Base-by-base conservation (phyloP, 441 rosid genomes). In the Euphorbia schlechtendalii region DNA sequence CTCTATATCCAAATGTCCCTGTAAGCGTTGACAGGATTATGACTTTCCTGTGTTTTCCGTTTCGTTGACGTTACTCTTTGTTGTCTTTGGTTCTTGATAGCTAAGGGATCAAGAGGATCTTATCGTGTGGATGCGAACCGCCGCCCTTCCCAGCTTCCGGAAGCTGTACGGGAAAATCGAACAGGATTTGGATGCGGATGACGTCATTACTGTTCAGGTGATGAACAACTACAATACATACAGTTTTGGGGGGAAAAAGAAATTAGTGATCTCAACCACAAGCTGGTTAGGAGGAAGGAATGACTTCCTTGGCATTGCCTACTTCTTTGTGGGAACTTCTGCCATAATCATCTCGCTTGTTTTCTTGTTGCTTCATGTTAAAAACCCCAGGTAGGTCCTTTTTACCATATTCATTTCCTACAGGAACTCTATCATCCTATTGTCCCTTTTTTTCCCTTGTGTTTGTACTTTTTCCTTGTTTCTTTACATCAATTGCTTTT, bases 211-310 rank as follows among this genome's bases (percentile, higher is more conserved):
- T 13, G 87, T 89, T 62, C 59, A 80, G 40, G 51, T 89, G 59
- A 79, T 82, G 83, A 91, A 91, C 77, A 87, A 91, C 70, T 91
- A 91, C 77, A 91, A 89, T 71, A 86, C 88, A n/a, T 91, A 85
- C 76, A 86, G 96, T 80, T 87, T 89, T 71, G 83, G 86, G 5
- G 96, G 98, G 61, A 82, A 83, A 68, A 89, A 87, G 84, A 87
- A 80, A 80, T 78, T 89, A 58, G 81, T 86, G 62, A 87, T 89
- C 54, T 85, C 91, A 57, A 89, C 91, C 51, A 72, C 94, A 58
- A 82, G 77, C 76, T 87, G 95, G 92, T 68, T 92, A 73, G 95
- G 98, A 25, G 91, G 96, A 68, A 87, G 77, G 78, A 89, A 87
- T 24, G 89, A 87, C 78, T 92, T 92, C 65, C 86, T 86, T 34